A percentile compares a stretch with the other conserved stretches of the same genome.
Evolutionary conservation across 805 yeast species (phyloP).

Genomic region (Soucietia sequanensis): DNA sequence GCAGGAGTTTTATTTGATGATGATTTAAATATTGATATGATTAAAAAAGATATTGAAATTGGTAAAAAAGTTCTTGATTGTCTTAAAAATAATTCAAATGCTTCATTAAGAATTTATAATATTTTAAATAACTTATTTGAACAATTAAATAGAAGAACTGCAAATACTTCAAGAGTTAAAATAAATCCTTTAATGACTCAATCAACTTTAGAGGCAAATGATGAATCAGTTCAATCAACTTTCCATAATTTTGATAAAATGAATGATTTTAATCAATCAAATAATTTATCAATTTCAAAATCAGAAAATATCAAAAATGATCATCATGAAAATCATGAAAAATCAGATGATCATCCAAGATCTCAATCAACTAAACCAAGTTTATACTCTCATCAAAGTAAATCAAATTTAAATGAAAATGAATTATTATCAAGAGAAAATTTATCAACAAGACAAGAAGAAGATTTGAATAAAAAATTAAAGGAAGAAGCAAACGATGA

Average conservation of each 20-base stretch:
- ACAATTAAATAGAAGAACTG: slow-evolving; percentile 72
- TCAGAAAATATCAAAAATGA: background rate
- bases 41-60: slow-evolving; percentile 73
- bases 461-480: no score
- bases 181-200: slow-evolving; percentile 5
- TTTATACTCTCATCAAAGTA: no score
- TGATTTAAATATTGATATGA: slow-evolving; percentile 52
- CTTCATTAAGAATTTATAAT: slow-evolving; percentile 78
- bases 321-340: background rate
- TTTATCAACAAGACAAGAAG: background rate
- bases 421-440: background rate
- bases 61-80: slow-evolving; percentile 74
- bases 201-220: slow-evolving; percentile 7
- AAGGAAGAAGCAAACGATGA: background rate
- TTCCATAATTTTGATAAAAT: slow-evolving; percentile 28
- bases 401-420: no score
- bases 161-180: slow-evolving; percentile 33
- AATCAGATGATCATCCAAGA: background rate
- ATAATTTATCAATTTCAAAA: background rate
- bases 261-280: slow-evolving; percentile 16
- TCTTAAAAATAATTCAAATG: slow-evolving; percentile 70
- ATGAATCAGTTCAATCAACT: slow-evolving; percentile 20
- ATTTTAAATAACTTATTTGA: slow-evolving; percentile 79
- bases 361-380: background rate
- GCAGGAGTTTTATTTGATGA: slow-evolving; percentile 47